Evolutionary conservation across 768 basidiomycete species (phyloP), one percentile per base, ranked within the genome.

Genomic region (Cyclocybe aegerita): DNA sequence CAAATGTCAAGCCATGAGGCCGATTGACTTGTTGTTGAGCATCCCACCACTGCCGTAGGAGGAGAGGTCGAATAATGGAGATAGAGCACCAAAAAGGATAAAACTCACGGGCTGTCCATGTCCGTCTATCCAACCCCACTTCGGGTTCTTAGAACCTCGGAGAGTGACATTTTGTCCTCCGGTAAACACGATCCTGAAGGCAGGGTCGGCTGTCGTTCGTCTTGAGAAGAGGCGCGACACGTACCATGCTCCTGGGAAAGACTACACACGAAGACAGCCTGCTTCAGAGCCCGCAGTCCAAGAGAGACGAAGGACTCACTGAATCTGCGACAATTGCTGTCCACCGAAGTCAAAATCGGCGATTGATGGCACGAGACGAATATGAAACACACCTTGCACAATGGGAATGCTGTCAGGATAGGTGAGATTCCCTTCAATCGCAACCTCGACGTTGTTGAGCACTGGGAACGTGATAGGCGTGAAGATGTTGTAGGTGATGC

Each of bases 81-180:
- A 4, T 9, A 15, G 34, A 8, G 29, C 12, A 9, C 31, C 42
- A 42, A 31, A 44, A 10, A 16, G 0, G 1, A 38, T 36, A 17
- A 4, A 7, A 62, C 67, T 43, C 49, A 77, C 78, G 31, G 71
- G 71, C 65, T 83, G 80, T 1, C 83, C 83, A 44, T 85, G 77
- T 1, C 70, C 79, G 55, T 84, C 77, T 0, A 86, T 74, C 82
- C 82, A 85, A n/a, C 83, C 83, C 79, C 80, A 81, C 3, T 79
- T 51, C 0, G 80, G 76, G 52, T 85, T 77, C 9, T 60, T 65
- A 15, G 78, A 76, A 0, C 85, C 81, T 23, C 79, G 68, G 6
- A 86, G 61, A 8, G 81, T 84, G 39, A 85, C 79, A 48, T 84
- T 84, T 36, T 60, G 75, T 4, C 84, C 81, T 9, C 78, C 80